Evolutionary conservation across 805 yeast species (phyloP), one percentile per base, ranked within the genome.

Genomic region (Monosporozyma yasuniensis): DNA sequence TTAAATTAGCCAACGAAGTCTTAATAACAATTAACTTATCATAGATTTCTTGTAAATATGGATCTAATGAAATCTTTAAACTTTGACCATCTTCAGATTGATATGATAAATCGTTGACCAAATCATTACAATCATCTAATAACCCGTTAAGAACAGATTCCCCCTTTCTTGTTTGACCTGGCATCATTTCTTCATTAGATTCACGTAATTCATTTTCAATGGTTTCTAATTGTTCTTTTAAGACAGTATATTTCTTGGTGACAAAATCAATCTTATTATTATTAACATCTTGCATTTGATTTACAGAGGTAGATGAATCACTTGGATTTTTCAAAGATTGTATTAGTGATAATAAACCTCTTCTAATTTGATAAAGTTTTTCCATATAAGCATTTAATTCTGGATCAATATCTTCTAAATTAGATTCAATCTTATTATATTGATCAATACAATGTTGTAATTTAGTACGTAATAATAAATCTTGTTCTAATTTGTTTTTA

Each of bases 111-210:
- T 90, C 96, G 51, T 76, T 77, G 41, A 88, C 69, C 51, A 87
- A 72, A 56, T 81, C 82, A 61, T 82, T 81, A 64, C 96, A 87
- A 61, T 88, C 95, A 65, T 88, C 96, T 25, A 87, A 71, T 42
- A 89, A 70, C 7, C 90, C 91, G 61, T 84, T 83, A 47, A 84
- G 66, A 1, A 83, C 81, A 46, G 61, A 67, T 52, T 72, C 74
- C 19, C 77, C 76, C 49, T 67, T 63, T 48, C 60, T 66, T 30
- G 37, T 18, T 19, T 42, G 35, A 28, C 25, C 45, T 18, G 35
- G n/a, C 27, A 42, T 27, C 10, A 42, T 16, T 2, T 42, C 72
- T 19, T 85, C 90, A 48, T 71, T 74, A 8, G 73, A 66, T 58
- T 80, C 83, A 53, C 88, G 71, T 9, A 35, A 22, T 49, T 71